phyloP scores from a whole-genome alignment of 768 basidiomycete genomes.

The Naganishia randhawae region DNA sequence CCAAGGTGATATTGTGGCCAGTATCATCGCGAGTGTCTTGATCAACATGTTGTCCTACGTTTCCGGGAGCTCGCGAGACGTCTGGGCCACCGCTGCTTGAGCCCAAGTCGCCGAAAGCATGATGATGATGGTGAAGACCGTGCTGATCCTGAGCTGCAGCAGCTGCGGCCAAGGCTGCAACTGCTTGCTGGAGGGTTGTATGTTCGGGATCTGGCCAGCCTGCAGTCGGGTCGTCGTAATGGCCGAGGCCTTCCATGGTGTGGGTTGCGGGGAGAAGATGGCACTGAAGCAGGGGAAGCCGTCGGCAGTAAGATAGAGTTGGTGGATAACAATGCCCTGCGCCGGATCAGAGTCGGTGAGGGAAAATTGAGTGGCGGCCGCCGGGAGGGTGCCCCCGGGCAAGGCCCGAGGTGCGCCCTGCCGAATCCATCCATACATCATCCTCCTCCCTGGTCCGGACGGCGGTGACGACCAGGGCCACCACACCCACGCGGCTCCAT shows the following conservation, averaged over 20 bases:
- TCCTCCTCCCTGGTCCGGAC: too few relatives aligned
- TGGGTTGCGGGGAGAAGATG: neutral
- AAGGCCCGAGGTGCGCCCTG: too few relatives aligned
- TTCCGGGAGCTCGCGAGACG: conserved; percentile 10
- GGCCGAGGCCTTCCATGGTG: conserved; percentile 14
- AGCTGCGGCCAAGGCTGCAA: conserved; percentile 13
- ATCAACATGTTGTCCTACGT: conserved; percentile 1
- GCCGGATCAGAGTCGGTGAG: conserved; percentile 7
- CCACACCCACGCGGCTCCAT: neutral
- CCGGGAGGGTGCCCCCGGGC: neutral
- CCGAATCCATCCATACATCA: too few relatives aligned
- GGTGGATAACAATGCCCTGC: neutral
- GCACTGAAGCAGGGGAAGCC: too few relatives aligned
- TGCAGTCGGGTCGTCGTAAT: conserved; percentile 21
- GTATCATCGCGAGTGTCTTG: neutral
- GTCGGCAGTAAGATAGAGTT: conserved; percentile 23
- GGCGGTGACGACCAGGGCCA: too few relatives aligned
- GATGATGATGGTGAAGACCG: conserved; percentile 19
- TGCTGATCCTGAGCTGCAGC: conserved; percentile 15
- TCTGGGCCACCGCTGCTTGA: neutral
- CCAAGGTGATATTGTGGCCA: conserved; percentile 15
- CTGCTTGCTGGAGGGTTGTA: conserved; percentile 17
- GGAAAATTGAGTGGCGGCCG: neutral
- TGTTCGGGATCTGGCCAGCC: conserved; percentile 20
- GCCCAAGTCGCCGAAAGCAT: neutral